Evolutionary conservation across 345 rosid genomes (phyloP), one percentile per base, ranked within the genome.

Genomic region (Capsella bursapastoris): DNA sequence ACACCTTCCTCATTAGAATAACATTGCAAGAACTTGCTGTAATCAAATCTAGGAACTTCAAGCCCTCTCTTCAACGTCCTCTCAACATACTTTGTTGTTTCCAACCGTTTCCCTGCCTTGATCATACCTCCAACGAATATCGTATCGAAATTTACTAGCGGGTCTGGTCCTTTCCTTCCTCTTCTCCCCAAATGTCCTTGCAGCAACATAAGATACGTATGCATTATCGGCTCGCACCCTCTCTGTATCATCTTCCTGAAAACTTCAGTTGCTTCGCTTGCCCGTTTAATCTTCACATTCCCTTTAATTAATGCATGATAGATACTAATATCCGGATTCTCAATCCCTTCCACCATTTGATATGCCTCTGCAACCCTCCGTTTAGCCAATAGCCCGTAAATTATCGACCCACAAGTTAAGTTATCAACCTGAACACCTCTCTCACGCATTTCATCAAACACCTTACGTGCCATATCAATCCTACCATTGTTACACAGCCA

Each of bases 121-220:
- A 91, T 86, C 85, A 93, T 75, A n/a, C 98, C 97, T 37, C 96
- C 98, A 38, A 93, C 86, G 57, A 93, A 93, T 66, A 93, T 87
- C 55, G 87, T 80, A 50, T 93, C 97, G 35, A 93, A 93, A 81
- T 93, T 93, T 78, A 87, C 87, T 3, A 79, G 76, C 27, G 86
- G 85, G 58, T 91, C 89, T 16, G 78, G 74, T 53, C 97, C 98
- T 70, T 88, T 93, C 81, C 97, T 85, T 49, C 97, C 96, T 73
- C 91, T 86, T 85, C 86, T 89, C 61, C 98, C 98, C 68, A 93
- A 68, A 82, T 89, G 98, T 12, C 94, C 98, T 66, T 91, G 94
- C 83, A 93, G 73, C 73, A 90, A 73, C 94, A 91, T 86, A 2
- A 93, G 71, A 63, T 93, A 93, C 0, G 98, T 91, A 53, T 91